Base-by-base conservation (phyloP, 352 stramenopile species). In the Pythium plurisporium region DNA sequence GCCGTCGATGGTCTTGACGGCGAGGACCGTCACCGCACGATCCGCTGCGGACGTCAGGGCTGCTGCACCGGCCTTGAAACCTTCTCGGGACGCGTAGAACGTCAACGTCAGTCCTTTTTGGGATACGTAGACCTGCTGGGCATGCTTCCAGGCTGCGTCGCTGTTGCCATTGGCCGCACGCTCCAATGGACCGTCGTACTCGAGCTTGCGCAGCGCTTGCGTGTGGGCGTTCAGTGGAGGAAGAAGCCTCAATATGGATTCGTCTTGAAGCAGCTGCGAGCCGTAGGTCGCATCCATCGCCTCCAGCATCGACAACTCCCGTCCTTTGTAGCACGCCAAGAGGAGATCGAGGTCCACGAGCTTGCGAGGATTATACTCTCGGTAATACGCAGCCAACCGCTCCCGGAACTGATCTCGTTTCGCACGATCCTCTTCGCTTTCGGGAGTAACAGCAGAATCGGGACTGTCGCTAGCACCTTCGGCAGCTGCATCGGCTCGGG, bases 21-120 rank as follows among this genome's bases (percentile, higher is more conserved):
- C 67, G 1, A 83, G 49, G 0, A 76, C 51, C 2, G 70, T 74
- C 31, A 78, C 63, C 5, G 64, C 55, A 12, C 54, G 55, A 26
- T 62, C 37, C 23, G 59, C 48, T 0, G 54, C 61, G 22, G 50
- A 65, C 11, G 31, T 53, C 29, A 55, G 62, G 1, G 63, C 48
- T 1, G 55, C 26, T 6, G 69, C 55, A 0, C 72, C 72, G 19
- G 67, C 61, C 29, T 87, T 87, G 33, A 81, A 89, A 0, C 70
- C 72, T 29, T 92, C 82, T 4, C 78, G 68, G 1, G 76, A 76
- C 1, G 74, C 75, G 52, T 80, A 85, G 20, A 89, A 80, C 1
- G 65, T 60, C 11, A 89, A 44, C 12, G 50, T 63, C 11, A 89
- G 67, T 0, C 51, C 69, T n/a, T 76, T 67, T 15, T 82, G 53